A percentile compares a stretch with the other conserved stretches of the same genome.
Evolutionary conservation across 2,329 filamentous ascomycete species (phyloP).

Genomic region (Ascochyta koolunga): DNA sequence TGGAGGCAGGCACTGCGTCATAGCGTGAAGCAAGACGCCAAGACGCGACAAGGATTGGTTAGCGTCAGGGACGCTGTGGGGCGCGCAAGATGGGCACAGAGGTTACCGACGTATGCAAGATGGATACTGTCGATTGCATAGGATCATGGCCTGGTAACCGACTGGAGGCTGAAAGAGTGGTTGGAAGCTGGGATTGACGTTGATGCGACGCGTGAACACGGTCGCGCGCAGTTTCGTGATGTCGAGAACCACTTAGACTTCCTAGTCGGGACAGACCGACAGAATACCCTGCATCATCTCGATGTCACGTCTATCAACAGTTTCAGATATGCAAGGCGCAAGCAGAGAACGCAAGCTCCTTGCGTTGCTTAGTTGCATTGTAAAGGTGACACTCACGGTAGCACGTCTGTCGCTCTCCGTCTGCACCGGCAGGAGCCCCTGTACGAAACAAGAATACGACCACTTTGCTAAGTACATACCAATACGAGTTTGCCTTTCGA

Average conservation of each 20-base stretch:
- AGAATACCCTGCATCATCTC: slow-evolving; percentile 1
- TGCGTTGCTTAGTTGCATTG: neutral
- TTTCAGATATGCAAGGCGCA: neutral
- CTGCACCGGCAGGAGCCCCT: neutral
- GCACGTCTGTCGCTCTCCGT: neutral
- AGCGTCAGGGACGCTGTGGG: slow-evolving; percentile 32
- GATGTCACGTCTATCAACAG: neutral
- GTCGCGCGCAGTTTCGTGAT: slow-evolving; percentile 28
- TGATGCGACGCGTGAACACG: slow-evolving; percentile 27
- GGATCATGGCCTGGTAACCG: slow-evolving; percentile 15
- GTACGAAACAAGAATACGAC: no score
- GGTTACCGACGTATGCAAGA: slow-evolving; percentile 30
- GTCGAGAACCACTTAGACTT: slow-evolving; percentile 19
- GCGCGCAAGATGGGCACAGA: slow-evolving; percentile 7
- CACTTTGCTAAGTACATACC: no score
- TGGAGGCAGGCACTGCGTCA: slow-evolving; percentile 3
- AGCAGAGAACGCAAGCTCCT: neutral
- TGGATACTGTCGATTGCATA: slow-evolving; percentile 27
- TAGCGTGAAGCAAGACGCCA: slow-evolving; percentile 31
- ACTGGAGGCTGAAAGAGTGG: slow-evolving; percentile 19
- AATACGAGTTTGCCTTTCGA: no score
- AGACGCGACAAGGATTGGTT: slow-evolving; percentile 17
- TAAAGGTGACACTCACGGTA: neutral
- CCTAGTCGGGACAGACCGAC: neutral
- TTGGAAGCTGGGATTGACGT: slow-evolving; percentile 24